Base-by-base conservation (phyloP, 2,329 filamentous ascomycete species). In the Paecilomyces niveus region DNA sequence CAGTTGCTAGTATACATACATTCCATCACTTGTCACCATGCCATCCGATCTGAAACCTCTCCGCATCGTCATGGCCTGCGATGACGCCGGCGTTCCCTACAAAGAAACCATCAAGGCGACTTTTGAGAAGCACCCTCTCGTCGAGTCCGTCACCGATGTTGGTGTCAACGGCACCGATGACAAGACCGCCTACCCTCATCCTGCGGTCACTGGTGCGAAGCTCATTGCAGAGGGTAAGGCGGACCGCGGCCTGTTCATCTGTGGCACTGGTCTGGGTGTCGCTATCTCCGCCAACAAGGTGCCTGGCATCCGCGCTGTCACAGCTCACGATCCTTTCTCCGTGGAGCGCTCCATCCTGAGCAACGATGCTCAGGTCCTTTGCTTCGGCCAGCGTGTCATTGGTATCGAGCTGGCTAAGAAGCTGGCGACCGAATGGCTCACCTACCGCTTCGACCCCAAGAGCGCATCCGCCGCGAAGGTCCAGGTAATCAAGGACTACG, bases 241-340 rank as follows among this genome's bases (percentile, higher is more conserved):
- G 56, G 90, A 95, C 75, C 87, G 90, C 56, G 90, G 89, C 0
- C 80, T 95, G 39, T 74, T 75, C 64, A 90, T 95, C 77, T 95
- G 90, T 76, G 90, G 91, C 2, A 95, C 91, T 0, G 91, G 91
- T 0, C 82, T 96, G 7, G 91, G 91, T 21, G 91, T 96, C 7
- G 90, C 91, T 66, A 95, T 95, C 70, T 79, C 85, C n/a, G 91
- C 91, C 64, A 95, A 95, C 81, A 95, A 95, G 74, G 85, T 95
- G 63, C 87, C 86, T 58, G 90, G 90, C 5, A 85, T 95, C 61
- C 81, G 90, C 24, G 91, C 91, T n/a, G 91, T 95, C 18, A 95
- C 90, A 4, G 91, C 91, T 1, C 91, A 96, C 72, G 91, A 95
- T 71, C 87, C 86, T 64, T 96, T 92, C 79, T 87, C 83, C 58